These are phyloP conservation scores for Phytophthora multivora DNA, from an alignment of 352 stramenopile species.

Conservation along the genomic window DNA sequence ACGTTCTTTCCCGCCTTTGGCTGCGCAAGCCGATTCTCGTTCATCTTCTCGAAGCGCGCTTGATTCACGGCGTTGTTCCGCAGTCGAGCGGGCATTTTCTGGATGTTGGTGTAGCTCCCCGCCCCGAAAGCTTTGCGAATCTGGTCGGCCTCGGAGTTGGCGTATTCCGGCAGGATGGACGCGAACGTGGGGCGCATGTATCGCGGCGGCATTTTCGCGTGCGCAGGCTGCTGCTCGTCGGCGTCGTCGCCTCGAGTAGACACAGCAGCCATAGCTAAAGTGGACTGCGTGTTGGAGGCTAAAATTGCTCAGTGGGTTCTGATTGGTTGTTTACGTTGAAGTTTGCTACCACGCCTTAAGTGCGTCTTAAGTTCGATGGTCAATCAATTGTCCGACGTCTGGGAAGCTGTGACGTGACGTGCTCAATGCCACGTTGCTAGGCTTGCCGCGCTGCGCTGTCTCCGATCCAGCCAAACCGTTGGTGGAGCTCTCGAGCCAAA, in stretches of 20 bases:
- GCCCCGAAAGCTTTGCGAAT: slow-evolving; percentile 78
- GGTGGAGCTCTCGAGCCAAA: slow-evolving; percentile 15
- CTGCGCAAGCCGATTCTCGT: slow-evolving; percentile 67
- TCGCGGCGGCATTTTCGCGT: slow-evolving; percentile 45
- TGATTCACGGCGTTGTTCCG: slow-evolving; percentile 66
- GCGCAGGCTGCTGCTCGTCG: not conserved
- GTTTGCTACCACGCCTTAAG: slow-evolving; percentile 22
- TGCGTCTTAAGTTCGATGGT: slow-evolving; percentile 19
- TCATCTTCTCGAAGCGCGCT: slow-evolving; percentile 75
- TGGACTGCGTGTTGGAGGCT: slow-evolving; percentile 1
- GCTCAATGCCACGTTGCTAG: slow-evolving; percentile 14
- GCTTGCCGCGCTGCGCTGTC: slow-evolving; percentile 6
- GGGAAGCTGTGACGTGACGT: slow-evolving; percentile 11
- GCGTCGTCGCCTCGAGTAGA: slow-evolving; percentile 8
- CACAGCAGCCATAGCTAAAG: slow-evolving; percentile 9
- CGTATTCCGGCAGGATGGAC: slow-evolving; percentile 80
- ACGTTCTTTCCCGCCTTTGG: slow-evolving; percentile 46
- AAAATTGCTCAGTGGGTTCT: slow-evolving; percentile 7
- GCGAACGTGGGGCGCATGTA: slow-evolving; percentile 88
- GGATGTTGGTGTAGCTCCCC: slow-evolving; percentile 70
- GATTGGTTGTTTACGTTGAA: slow-evolving; percentile 27
- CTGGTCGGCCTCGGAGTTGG: slow-evolving; percentile 74
- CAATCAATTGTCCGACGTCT: slow-evolving; percentile 3
- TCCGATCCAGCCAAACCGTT: slow-evolving; percentile 16
- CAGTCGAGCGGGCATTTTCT: slow-evolving; percentile 63